phyloP scores from a whole-genome alignment of 352 stramenopile species.

The Aphanomyces invadans region DNA sequence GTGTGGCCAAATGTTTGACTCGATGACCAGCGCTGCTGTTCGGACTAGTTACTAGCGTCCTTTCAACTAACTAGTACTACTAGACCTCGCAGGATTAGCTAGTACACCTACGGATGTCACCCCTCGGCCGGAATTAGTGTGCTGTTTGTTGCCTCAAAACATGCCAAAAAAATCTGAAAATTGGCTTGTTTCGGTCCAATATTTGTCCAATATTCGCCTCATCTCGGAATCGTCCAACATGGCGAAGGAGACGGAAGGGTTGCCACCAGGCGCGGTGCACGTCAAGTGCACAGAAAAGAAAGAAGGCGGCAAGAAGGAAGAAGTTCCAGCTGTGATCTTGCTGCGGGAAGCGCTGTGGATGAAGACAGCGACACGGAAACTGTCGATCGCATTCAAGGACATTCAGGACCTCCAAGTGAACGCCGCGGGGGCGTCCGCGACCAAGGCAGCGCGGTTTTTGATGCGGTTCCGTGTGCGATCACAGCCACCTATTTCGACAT shows the following conservation, averaged over 20 bases:
- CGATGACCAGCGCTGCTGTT: no score
- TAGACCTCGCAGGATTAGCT: no score
- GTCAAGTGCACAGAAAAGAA: slow-evolving; percentile 9
- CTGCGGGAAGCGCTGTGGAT: slow-evolving; percentile 1
- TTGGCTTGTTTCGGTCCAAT: no score
- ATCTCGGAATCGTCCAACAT: no score
- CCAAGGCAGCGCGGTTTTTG: slow-evolving; percentile 7
- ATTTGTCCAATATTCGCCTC: no score
- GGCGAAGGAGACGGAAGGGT: not conserved
- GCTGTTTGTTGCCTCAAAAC: no score
- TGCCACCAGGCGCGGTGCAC: not conserved
- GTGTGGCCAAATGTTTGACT: no score
- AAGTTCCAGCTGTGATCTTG: not conserved
- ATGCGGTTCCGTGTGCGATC: slow-evolving; percentile 19
- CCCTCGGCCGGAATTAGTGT: no score
- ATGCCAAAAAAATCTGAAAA: no score
- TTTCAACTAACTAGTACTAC: no score
- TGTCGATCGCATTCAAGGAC: slow-evolving; percentile 18
- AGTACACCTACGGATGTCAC: no score
- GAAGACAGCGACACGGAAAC: slow-evolving; percentile 2
- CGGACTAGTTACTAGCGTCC: no score
- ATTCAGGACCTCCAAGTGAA: slow-evolving; percentile 24
- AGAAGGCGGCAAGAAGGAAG: slow-evolving; percentile 5
- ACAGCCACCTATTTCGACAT: not conserved
- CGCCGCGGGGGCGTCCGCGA: not conserved